phyloP scores from a whole-genome alignment of 2,329 filamentous ascomycete species.

The Beauveria sp. region DNA sequence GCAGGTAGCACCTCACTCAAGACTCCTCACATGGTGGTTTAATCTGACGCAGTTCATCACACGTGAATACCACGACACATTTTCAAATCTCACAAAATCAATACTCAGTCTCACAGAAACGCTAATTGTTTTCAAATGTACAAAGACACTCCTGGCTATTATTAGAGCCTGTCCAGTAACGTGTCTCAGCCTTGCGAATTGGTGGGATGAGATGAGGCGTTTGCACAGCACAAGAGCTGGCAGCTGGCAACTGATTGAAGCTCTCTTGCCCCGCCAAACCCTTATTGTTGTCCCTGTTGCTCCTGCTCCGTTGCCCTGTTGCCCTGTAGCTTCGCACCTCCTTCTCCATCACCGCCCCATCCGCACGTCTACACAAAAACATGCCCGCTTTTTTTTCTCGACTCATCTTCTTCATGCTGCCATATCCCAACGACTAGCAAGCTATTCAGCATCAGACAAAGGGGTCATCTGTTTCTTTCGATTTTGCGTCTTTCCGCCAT shows the following conservation, averaged over 20 bases:
- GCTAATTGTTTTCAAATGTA: too few relatives aligned
- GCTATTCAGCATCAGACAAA: neutral
- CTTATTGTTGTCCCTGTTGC: neutral
- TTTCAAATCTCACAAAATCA: too few relatives aligned
- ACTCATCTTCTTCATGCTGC: neutral
- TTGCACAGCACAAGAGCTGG: neutral
- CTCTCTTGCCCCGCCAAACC: neutral
- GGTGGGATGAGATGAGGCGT: neutral
- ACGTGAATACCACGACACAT: too few relatives aligned
- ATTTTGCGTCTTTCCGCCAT: neutral
- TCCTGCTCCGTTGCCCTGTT: neutral
- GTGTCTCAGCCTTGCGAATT: neutral
- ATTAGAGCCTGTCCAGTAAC: neutral
- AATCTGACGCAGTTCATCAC: too few relatives aligned
- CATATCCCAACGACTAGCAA: neutral
- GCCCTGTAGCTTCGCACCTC: neutral
- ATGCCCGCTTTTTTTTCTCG: conserved; percentile 6
- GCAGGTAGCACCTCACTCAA: too few relatives aligned
- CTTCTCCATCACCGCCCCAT: conserved; percentile 9
- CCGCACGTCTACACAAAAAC: conserved; percentile 6
- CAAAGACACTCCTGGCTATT: too few relatives aligned
- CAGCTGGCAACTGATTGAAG: neutral
- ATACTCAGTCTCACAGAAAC: too few relatives aligned
- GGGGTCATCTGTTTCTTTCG: neutral
- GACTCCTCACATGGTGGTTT: too few relatives aligned